Evolutionary conservation across 495 filamentous ascomycete species (phyloP).

Genomic region (Lasiosphaeris hirsuta): DNA sequence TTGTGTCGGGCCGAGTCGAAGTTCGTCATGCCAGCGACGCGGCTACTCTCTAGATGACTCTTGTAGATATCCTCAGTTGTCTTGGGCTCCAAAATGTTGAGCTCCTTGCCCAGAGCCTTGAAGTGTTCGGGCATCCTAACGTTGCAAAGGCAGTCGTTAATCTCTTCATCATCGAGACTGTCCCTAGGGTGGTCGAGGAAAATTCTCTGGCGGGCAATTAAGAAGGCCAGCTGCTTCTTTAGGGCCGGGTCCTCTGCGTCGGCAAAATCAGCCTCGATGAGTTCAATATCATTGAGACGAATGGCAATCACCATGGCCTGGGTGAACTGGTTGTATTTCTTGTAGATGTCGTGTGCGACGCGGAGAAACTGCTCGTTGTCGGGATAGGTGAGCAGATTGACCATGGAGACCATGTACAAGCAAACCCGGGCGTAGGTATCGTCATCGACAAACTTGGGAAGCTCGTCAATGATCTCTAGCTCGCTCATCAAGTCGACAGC

Average conservation of each 20-base stretch:
- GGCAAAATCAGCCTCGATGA: constrained; percentile 75
- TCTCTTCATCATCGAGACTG: constrained; percentile 60
- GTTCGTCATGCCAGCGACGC: constrained; percentile 87
- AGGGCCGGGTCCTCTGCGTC: constrained; percentile 76
- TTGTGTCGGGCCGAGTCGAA: constrained; percentile 95
- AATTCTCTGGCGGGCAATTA: constrained; percentile 88
- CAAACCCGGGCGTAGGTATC: constrained; percentile 91
- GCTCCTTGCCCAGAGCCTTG: constrained; percentile 87
- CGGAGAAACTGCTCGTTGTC: constrained; percentile 93
- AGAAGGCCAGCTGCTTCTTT: constrained; percentile 92
- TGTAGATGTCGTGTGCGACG: constrained; percentile 90
- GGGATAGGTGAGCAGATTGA: constrained; percentile 92
- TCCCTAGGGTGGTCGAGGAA: constrained; percentile 64
- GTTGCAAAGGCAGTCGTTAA: constrained; percentile 82
- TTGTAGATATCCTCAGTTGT: constrained; percentile 99
- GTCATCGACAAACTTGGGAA: constrained; percentile 86
- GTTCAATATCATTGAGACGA: constrained; percentile 77
- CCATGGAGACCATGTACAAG: constrained; percentile 99
- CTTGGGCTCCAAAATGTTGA: constrained; percentile 95
- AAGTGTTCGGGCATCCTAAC: constrained; percentile 85
- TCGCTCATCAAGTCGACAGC: constrained; percentile 96
- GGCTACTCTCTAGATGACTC: constrained; percentile 91
- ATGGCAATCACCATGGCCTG: constrained; percentile 95
- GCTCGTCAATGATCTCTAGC: constrained; percentile 89
- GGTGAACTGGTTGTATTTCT: constrained; percentile 81